Evolutionary conservation across 1,284 basidiomycete species (phyloP).

Genomic region (Irpex sp.): DNA sequence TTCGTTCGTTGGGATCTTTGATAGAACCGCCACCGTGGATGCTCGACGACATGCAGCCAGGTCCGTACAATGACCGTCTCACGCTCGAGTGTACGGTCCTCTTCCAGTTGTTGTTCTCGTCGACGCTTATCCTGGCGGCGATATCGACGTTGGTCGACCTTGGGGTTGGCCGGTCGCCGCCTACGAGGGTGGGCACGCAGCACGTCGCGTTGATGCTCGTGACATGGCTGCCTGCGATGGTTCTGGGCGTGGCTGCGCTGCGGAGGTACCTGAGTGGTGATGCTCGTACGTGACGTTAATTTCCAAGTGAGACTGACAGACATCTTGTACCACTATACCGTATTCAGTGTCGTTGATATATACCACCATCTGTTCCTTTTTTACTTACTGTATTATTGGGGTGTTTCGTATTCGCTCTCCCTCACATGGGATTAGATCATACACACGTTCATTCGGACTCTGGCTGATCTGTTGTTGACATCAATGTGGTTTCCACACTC

Average conservation of each 20-base stretch:
- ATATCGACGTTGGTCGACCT: slow-evolving; percentile 50
- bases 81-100: slow-evolving; percentile 27
- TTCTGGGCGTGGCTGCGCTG: slow-evolving; percentile 16
- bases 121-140: slow-evolving; percentile 40
- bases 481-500: background rate
- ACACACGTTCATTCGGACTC: slow-evolving; percentile 1
- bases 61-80: slow-evolving; percentile 4
- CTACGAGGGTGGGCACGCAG: slow-evolving; percentile 49
- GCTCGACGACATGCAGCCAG: slow-evolving; percentile 1
- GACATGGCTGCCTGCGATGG: slow-evolving; percentile 45
- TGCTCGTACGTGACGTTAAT: background rate
- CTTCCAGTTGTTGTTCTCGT: slow-evolving; percentile 26
- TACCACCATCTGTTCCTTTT: background rate
- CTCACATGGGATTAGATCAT: background rate
- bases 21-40: slow-evolving; percentile 9
- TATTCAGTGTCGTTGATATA: background rate
- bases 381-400: background rate
- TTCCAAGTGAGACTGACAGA: background rate
- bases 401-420: background rate
- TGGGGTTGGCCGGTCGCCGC: slow-evolving; percentile 28
- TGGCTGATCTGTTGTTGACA: background rate
- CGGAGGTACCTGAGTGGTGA: background rate
- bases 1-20: background rate
- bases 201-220: slow-evolving; percentile 50
- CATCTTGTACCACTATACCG: background rate